Evolutionary conservation across 1,284 basidiomycete species (phyloP).

Genomic region (Schizopora paradoxa): DNA sequence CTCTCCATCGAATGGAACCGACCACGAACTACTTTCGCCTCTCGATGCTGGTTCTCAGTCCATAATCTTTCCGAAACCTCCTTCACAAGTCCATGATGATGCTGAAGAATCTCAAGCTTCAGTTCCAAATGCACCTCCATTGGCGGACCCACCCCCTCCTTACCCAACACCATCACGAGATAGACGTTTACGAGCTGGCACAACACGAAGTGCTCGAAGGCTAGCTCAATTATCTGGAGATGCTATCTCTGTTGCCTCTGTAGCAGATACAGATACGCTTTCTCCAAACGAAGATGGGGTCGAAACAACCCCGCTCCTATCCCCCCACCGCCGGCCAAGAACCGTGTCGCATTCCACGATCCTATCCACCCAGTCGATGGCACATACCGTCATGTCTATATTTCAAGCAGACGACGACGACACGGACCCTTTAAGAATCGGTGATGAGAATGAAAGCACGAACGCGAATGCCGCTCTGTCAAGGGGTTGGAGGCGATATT

Average conservation of each 20-base stretch:
- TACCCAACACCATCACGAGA: conserved; percentile 58
- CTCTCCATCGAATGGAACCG: too few relatives aligned
- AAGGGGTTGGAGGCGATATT: conserved; percentile 47
- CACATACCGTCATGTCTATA: conserved; percentile 60
- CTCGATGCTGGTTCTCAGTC: too few relatives aligned
- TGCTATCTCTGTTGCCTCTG: background rate
- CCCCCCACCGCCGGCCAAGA: conserved; percentile 34
- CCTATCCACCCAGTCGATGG: conserved; percentile 53
- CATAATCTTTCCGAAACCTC: conserved; percentile 8
- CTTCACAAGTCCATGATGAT: conserved; percentile 4
- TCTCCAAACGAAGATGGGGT: conserved; percentile 24
- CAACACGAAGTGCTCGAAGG: conserved; percentile 29
- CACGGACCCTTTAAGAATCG: conserved; percentile 18
- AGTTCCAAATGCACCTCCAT: conserved; percentile 5
- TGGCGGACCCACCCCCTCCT: conserved; percentile 58
- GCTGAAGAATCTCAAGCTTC: background rate
- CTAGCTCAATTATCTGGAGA: conserved; percentile 10
- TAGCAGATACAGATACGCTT: conserved; percentile 34
- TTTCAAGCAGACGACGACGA: conserved; percentile 43
- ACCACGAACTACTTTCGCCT: too few relatives aligned
- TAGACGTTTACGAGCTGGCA: conserved; percentile 36
- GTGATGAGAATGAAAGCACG: conserved; percentile 22
- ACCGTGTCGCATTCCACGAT: conserved; percentile 50
- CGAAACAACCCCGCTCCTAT: conserved; percentile 41
- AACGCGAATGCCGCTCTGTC: conserved; percentile 24